phyloP scores from a whole-genome alignment of 495 filamentous ascomycete species.

The Chaetomidium leptoderma region DNA sequence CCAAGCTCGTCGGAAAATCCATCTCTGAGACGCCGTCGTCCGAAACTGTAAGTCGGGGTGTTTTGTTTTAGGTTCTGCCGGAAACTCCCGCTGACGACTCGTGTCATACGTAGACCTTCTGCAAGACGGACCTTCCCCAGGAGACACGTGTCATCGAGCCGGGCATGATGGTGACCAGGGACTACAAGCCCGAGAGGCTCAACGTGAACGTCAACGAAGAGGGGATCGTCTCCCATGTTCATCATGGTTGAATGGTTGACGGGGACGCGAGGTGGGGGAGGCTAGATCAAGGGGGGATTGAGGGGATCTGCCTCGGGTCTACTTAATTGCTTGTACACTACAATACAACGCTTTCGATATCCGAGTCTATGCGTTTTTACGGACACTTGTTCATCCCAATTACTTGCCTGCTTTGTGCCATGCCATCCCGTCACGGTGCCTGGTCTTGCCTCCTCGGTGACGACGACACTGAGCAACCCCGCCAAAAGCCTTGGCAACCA shows the following conservation, averaged over 20 bases:
- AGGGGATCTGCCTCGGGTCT: too few relatives aligned
- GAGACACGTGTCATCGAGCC: constrained; percentile 63
- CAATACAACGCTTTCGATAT: too few relatives aligned
- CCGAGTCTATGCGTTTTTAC: background rate
- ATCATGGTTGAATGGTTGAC: constrained; percentile 43
- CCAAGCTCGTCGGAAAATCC: constrained; percentile 75
- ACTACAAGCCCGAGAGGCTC: constrained; percentile 57
- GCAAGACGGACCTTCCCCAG: constrained; percentile 68
- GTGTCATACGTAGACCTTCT: constrained; percentile 56
- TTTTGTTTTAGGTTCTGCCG: background rate
- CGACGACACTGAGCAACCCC: constrained; percentile 1
- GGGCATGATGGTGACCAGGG: constrained; percentile 57
- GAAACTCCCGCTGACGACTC: constrained; percentile 2
- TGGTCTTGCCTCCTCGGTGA: background rate
- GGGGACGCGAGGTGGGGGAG: background rate
- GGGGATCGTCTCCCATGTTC: constrained; percentile 69
- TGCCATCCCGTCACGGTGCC: background rate
- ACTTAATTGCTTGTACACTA: constrained; percentile 2
- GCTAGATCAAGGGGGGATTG: background rate
- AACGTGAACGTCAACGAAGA: constrained; percentile 70
- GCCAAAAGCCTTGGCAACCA: constrained; percentile 14
- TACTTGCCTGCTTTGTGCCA: background rate
- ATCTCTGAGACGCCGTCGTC: constrained; percentile 37
- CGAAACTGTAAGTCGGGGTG: constrained; percentile 38
- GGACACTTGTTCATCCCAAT: background rate